These are phyloP conservation scores for Effrenium voratum DNA, from an alignment of 73 alveolate species.

Conservation along the genomic window DNA sequence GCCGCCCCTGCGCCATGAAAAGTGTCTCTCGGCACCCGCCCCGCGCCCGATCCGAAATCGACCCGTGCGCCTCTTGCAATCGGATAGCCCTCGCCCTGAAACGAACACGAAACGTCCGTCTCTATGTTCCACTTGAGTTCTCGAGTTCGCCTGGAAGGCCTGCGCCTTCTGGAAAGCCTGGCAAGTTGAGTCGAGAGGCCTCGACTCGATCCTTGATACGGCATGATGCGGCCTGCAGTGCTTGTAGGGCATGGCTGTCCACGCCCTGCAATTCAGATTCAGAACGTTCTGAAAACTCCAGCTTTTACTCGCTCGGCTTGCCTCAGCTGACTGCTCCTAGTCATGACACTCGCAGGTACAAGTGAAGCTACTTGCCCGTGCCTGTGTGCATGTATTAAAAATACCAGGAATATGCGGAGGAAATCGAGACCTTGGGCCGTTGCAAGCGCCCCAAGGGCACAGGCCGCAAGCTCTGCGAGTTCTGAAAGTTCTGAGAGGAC, in stretches of 20 bases:
- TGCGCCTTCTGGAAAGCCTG: constrained; percentile 73
- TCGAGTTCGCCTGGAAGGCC: too few relatives aligned
- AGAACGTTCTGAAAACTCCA: background rate
- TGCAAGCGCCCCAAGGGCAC: background rate
- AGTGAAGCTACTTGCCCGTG: background rate
- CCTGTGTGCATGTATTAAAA: constrained; percentile 24
- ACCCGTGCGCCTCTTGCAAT: too few relatives aligned
- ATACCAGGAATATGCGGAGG: constrained; percentile 84
- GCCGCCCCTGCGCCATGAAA: too few relatives aligned
- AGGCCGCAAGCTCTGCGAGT: background rate
- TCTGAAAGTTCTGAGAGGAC: background rate
- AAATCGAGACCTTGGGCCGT: constrained; percentile 36
- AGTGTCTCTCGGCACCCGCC: too few relatives aligned
- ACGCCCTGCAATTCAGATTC: background rate
- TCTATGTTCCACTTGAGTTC: too few relatives aligned
- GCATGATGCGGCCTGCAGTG: constrained; percentile 26
- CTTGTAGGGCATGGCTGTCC: constrained; percentile 50
- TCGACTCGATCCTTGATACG: background rate
- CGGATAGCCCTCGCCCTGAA: too few relatives aligned
- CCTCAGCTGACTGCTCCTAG: background rate
- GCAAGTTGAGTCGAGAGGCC: background rate
- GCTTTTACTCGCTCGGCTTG: background rate
- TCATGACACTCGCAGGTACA: background rate
- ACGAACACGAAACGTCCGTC: too few relatives aligned
- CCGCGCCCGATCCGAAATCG: too few relatives aligned